Evolutionary conservation across 2,329 filamentous ascomycete genomes (phyloP).

Genomic region (Orbilia quercus): DNA sequence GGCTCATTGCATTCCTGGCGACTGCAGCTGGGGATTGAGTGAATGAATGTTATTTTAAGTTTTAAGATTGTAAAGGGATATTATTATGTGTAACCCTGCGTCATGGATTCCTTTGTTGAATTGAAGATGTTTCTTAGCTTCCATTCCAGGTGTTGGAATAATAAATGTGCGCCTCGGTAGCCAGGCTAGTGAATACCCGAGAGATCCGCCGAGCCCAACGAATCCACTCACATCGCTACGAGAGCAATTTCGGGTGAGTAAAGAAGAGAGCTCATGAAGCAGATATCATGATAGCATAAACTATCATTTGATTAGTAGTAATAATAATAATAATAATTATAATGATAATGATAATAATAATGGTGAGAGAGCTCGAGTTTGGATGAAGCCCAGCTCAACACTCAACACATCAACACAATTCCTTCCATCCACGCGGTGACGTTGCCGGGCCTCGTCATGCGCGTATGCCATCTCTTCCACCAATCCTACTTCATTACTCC

Average conservation of each 20-base stretch:
- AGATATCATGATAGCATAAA: too few species aligned
- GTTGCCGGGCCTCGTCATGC: conserved; percentile 19
- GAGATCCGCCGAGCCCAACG: neutral
- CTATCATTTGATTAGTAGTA: too few species aligned
- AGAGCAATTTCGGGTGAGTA: neutral
- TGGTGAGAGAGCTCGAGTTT: too few species aligned
- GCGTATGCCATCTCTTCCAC: neutral
- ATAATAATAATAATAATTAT: too few species aligned
- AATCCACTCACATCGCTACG: neutral
- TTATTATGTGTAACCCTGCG: neutral
- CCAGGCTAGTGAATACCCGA: neutral
- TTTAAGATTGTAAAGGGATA: neutral
- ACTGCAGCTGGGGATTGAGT: too few species aligned
- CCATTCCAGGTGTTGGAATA: neutral
- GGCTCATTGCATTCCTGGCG: too few species aligned
- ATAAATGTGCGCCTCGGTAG: neutral
- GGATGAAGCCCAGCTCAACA: neutral
- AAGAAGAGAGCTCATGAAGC: too few species aligned
- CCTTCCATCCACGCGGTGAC: conserved; percentile 5
- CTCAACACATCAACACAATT: conserved; percentile 20
- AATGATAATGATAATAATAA: too few species aligned
- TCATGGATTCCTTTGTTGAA: neutral
- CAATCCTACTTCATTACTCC: too few species aligned
- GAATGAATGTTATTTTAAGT: neutral
- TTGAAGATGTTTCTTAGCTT: neutral